These are phyloP conservation scores for Talaromyces sp. DNA, from an alignment of 2,329 filamentous ascomycete genomes.

Conservation along the genomic window DNA sequence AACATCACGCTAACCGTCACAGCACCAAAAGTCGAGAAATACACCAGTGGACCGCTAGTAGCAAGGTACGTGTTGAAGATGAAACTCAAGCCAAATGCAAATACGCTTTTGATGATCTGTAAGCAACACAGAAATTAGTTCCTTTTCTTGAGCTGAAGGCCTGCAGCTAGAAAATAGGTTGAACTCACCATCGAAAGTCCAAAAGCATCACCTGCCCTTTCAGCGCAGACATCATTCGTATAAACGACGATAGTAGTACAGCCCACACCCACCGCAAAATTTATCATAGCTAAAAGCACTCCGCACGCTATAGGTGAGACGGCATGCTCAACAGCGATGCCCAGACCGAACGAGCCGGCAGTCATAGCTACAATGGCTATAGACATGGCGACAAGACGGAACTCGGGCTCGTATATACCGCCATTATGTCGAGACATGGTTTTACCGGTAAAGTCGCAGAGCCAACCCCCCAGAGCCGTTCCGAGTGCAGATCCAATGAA, in stretches of 20 bases:
- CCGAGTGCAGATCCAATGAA: not conserved
- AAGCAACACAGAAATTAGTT: not conserved
- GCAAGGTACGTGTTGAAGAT: not conserved
- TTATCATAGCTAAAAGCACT: not conserved
- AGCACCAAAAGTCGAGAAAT: not conserved
- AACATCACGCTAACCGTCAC: not conserved
- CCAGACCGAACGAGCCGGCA: not conserved
- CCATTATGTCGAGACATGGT: not conserved
- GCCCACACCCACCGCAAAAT: not conserved
- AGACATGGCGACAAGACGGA: not conserved
- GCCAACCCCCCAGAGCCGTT: not conserved
- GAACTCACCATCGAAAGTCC: not conserved
- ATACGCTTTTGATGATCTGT: not conserved
- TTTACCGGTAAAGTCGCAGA: not conserved
- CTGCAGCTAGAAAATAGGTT: not conserved
- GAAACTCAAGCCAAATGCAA: not conserved
- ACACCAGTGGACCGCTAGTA: not conserved
- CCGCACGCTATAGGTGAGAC: not conserved
- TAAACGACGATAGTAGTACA: not conserved
- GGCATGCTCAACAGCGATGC: not conserved
- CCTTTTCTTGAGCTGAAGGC: not conserved
- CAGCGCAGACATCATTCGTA: not conserved
- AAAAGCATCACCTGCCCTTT: not conserved
- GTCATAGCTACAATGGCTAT: not conserved
- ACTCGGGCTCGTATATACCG: not conserved